These are phyloP conservation scores for Takakia lepidozioides DNA, from an alignment of 225 moss, liverwort and hornwort genomes.

Conservation along the genomic window DNA sequence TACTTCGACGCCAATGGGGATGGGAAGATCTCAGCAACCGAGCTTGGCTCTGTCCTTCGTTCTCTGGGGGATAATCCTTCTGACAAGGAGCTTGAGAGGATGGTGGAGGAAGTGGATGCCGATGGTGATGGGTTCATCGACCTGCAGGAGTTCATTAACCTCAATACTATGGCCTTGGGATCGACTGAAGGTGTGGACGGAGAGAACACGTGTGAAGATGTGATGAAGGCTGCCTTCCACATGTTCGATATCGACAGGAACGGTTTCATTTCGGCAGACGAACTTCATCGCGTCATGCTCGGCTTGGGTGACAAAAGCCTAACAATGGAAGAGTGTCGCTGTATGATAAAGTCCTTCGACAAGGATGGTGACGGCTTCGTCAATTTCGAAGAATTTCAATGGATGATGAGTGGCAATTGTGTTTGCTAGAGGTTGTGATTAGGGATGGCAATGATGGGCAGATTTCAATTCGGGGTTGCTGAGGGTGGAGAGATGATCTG, in stretches of 20 bases:
- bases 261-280: slow-evolving; percentile 8
- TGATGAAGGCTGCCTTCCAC: slow-evolving; percentile 29
- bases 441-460: no score
- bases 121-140: slow-evolving; percentile 31
- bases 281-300: slow-evolving; percentile 4
- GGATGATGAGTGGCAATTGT: slow-evolving; percentile 6
- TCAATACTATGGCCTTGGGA: slow-evolving; percentile 15
- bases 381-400: slow-evolving; percentile 9
- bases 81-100: slow-evolving; percentile 26
- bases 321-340: slow-evolving; percentile 3
- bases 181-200: no score
- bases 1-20: slow-evolving; percentile 31
- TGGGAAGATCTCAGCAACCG: slow-evolving; percentile 27
- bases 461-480: no score
- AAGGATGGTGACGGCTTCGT: slow-evolving; percentile 16
- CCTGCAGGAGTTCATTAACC: slow-evolving; percentile 28
- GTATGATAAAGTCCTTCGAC: slow-evolving; percentile 10
- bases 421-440: no score
- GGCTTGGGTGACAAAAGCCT: slow-evolving; percentile 4
- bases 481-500: no score
- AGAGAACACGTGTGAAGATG: slow-evolving; percentile 10
- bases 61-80: slow-evolving; percentile 25
- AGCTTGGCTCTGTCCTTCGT: slow-evolving; percentile 22
- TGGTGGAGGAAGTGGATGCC: slow-evolving; percentile 26
- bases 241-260: slow-evolving; percentile 11